Percentiles rank a stretch among this genome's conserved stretches.
Conservation (phyloP, 148 eudicot species). For the Diospyros lotus region DNA sequence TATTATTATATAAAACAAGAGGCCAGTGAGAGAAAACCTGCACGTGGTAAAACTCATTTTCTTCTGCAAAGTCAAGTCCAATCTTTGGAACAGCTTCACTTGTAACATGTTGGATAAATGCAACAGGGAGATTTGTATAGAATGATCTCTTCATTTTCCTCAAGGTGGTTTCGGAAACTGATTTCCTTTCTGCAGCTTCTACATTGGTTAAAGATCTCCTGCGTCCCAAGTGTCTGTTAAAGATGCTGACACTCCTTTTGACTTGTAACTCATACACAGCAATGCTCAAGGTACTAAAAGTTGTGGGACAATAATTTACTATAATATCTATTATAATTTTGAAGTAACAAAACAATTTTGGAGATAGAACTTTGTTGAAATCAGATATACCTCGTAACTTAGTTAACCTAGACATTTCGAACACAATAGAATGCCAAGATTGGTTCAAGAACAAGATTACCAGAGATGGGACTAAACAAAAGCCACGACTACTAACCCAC, state of each 20-base stretch:
- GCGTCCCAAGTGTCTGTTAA: neutral
- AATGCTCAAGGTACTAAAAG: neutral
- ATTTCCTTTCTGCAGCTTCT: neutral
- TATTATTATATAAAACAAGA: neutral
- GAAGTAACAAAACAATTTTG: neutral
- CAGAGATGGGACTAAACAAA: no score
- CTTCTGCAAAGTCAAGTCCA: constrained; percentile 10
- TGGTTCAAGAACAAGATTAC: no score
- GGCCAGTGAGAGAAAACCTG: constrained; percentile 7
- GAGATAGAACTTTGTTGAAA: no score
- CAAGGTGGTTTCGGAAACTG: neutral
- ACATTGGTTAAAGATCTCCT: constrained; percentile 5
- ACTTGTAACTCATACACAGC: neutral
- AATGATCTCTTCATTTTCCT: constrained; percentile 5
- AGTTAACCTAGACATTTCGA: no score
- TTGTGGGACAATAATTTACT: neutral
- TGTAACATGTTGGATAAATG: constrained; percentile 7
- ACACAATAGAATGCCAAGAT: no score
- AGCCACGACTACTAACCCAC: constrained; percentile 19
- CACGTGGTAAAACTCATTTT: constrained; percentile 16
- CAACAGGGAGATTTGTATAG: constrained; percentile 14
- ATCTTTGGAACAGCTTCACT: constrained; percentile 4
- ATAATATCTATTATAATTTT: neutral
- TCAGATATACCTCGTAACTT: no score
- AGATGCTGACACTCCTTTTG: neutral